phyloP scores from a whole-genome alignment of 495 filamentous ascomycete genomes.

The Penicillium turbatum region DNA sequence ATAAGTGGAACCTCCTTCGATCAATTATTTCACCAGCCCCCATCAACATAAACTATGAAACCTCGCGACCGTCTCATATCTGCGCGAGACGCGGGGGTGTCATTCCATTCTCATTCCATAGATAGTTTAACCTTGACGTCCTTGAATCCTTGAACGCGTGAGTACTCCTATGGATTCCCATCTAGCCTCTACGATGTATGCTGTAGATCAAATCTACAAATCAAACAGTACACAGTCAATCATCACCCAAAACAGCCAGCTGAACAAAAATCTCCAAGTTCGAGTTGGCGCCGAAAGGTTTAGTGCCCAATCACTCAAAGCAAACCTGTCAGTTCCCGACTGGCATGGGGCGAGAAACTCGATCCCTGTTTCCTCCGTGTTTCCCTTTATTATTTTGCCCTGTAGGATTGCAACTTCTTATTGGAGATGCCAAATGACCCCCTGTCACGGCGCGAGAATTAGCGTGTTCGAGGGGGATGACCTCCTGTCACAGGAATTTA shows the following conservation, averaged over 20 bases:
- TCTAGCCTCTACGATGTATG: neutral
- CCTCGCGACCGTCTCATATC: constrained; percentile 24
- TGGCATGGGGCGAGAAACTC: constrained; percentile 4
- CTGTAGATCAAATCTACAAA: neutral
- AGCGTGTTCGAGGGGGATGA: no score
- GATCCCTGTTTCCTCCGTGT: neutral
- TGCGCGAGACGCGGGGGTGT: constrained; percentile 22
- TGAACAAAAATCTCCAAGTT: constrained; percentile 18
- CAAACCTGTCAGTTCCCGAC: constrained; percentile 15
- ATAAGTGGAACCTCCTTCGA: neutral
- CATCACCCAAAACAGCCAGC: neutral
- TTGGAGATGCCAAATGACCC: no score
- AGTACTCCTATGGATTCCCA: no score
- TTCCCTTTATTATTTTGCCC: neutral
- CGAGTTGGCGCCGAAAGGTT: constrained; percentile 20
- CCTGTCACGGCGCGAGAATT: no score
- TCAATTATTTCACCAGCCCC: constrained; percentile 14
- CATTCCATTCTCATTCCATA: constrained; percentile 12
- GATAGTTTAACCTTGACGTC: neutral
- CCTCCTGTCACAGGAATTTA: no score
- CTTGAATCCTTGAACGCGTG: neutral
- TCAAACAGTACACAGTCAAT: neutral
- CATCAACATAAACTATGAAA: constrained; percentile 19
- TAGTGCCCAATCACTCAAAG: constrained; percentile 9
- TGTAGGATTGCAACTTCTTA: neutral